Evolutionary conservation across 306 rosid species (phyloP), one percentile per base, ranked within the genome.

Genomic region (Abrus precatorius): DNA sequence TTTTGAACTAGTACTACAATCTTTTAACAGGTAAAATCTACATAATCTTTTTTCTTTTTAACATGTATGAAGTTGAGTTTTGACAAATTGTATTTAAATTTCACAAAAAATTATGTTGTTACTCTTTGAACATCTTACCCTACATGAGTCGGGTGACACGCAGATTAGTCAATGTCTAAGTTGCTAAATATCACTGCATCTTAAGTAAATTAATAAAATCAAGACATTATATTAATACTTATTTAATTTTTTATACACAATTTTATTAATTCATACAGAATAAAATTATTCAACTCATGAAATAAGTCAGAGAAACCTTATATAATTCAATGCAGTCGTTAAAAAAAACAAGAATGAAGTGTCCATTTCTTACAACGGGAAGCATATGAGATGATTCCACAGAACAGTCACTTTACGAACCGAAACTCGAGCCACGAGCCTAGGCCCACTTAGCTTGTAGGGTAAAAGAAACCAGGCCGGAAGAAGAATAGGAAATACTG

Each of bases 391-490:
- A 61, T 12, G 77, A 71, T 71, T 67, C 52, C 14, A 50, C 2
- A 38, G 8, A 83, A 59, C 55, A 79, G 79, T 68, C 54, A 64
- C 59, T 74, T 47, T 69, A 44, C 14, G 6, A 50, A 65, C 76
- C 43, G 48, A 66, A 43, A 72, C 84, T 77, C 38, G 78, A 78
- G 70, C 81, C 36, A 76, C 34, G 66, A 80, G 41, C 40, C 70
- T 85, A 85, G 86, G 81, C 85, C 90, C 90, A 86, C 74, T 32
- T 20, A 43, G 52, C 80, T 76, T 27, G 47, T 33, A 57, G 70
- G 65, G 30, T 45, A 8, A 77, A 48, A 73, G 29, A 59, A 60
- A 71, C 62, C 80, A 60, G 65, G 73, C 78, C 65, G 28, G 73
- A 65, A 47, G 67, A 72, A 13, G 50, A 49, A 50, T 43, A 40